phyloP scores from a whole-genome alignment of 2,329 filamentous ascomycete genomes.

The Colletotrichum somersetense region DNA sequence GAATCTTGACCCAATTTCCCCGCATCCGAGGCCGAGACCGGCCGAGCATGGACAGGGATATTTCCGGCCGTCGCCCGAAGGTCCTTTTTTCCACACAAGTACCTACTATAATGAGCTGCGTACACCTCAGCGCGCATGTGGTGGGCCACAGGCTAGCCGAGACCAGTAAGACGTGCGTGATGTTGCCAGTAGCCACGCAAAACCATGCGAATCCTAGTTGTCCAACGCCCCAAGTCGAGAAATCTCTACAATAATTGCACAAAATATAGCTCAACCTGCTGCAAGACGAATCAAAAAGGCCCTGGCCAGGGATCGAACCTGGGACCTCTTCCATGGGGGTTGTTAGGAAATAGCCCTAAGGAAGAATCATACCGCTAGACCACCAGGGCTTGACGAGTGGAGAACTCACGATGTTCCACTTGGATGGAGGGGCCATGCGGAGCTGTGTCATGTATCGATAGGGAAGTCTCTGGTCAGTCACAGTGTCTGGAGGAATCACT shows the following conservation, averaged over 20 bases:
- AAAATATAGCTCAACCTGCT: background rate
- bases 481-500: background rate
- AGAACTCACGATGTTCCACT: slow-evolving; percentile 1
- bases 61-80: slow-evolving; percentile 36
- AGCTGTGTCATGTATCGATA: background rate
- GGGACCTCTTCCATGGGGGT: slow-evolving; percentile 36
- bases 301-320: slow-evolving; percentile 41
- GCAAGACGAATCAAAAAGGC: background rate
- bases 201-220: background rate
- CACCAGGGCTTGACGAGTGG: slow-evolving; percentile 25
- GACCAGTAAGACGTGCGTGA: background rate
- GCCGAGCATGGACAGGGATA: slow-evolving; percentile 39
- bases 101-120: background rate
- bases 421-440: background rate
- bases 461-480: background rate
- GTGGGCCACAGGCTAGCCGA: background rate
- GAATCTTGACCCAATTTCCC: slow-evolving; percentile 38
- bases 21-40: slow-evolving; percentile 40
- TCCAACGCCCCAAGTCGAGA: background rate
- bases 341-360: slow-evolving; percentile 25
- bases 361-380: slow-evolving; percentile 42
- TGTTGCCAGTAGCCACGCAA: slow-evolving; percentile 16
- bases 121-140: background rate
- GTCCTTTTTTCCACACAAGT: slow-evolving; percentile 14
- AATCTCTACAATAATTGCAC: slow-evolving; percentile 5